These are phyloP conservation scores for Phytophthora tubulina DNA, from an alignment of 352 stramenopile species.

Conservation along the genomic window DNA sequence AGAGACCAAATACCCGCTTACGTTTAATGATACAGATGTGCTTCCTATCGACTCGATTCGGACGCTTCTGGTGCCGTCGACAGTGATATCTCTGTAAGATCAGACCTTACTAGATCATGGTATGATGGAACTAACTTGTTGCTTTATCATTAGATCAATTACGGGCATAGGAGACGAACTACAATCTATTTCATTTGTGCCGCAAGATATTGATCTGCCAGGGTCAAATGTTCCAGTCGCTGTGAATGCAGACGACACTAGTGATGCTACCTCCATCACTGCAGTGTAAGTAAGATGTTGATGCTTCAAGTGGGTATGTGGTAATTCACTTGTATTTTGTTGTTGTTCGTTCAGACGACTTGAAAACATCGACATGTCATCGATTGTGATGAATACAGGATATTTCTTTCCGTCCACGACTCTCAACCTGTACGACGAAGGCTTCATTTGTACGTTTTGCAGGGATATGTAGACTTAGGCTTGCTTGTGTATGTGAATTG, in stretches of 20 bases:
- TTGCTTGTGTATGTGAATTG: neutral
- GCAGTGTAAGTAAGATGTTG: slow-evolving; percentile 29
- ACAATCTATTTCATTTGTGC: slow-evolving; percentile 38
- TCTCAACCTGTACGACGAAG: slow-evolving; percentile 34
- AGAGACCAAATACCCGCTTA: slow-evolving; percentile 19
- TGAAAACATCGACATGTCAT: slow-evolving; percentile 46
- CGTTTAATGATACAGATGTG: slow-evolving; percentile 26
- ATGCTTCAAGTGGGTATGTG: neutral
- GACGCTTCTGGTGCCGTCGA: slow-evolving; percentile 47
- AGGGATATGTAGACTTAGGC: neutral
- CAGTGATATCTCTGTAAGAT: slow-evolving; percentile 40
- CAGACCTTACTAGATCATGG: neutral
- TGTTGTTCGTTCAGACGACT: slow-evolving; percentile 27
- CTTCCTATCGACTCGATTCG: slow-evolving; percentile 48
- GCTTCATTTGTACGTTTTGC: neutral
- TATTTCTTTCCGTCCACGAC: slow-evolving; percentile 40
- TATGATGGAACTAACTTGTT: neutral
- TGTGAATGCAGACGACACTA: slow-evolving; percentile 35
- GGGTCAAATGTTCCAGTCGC: slow-evolving; percentile 36
- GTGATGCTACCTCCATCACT: slow-evolving; percentile 28
- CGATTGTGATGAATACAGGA: slow-evolving; percentile 26
- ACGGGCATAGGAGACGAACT: slow-evolving; percentile 30
- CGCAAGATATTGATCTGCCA: slow-evolving; percentile 36
- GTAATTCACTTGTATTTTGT: neutral
- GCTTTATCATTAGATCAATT: slow-evolving; percentile 25